Evolutionary conservation across 768 basidiomycete species (phyloP).

Genomic region (Xanthoconium stramineum): DNA sequence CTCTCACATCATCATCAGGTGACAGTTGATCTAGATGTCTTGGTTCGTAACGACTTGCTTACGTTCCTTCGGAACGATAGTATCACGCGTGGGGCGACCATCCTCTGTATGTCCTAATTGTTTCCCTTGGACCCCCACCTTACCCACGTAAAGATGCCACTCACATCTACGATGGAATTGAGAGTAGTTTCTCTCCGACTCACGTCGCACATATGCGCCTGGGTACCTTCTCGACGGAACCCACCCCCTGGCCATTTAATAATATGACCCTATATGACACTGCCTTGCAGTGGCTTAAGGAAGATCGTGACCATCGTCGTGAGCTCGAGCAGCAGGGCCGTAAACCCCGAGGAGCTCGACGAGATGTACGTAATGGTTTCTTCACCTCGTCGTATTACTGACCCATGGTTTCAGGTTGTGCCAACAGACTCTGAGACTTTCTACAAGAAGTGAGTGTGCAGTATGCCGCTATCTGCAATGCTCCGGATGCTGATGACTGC

Average conservation of each 20-base stretch:
- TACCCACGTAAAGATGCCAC: constrained; percentile 67
- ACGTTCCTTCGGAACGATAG: constrained; percentile 84
- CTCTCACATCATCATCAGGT: constrained; percentile 47
- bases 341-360: constrained; percentile 60
- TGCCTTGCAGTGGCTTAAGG: constrained; percentile 84
- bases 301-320: constrained; percentile 69
- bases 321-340: constrained; percentile 55
- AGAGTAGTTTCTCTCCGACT: constrained; percentile 72
- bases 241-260: constrained; percentile 67
- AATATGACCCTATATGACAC: constrained; percentile 53
- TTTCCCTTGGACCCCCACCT: constrained; percentile 2
- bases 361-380: constrained; percentile 41
- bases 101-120: constrained; percentile 60
- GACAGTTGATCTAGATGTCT: constrained; percentile 94
- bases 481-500: constrained; percentile 3
- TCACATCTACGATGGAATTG: constrained; percentile 94
- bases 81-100: constrained; percentile 74
- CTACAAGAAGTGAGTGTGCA: constrained; percentile 66
- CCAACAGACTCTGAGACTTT: constrained; percentile 81
- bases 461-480: neutral
- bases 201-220: constrained; percentile 90
- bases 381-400: neutral
- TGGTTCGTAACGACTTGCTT: constrained; percentile 90
- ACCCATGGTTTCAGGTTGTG: constrained; percentile 39
- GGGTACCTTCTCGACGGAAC: constrained; percentile 66